Evolutionary conservation across 2,329 filamentous ascomycete species (phyloP).

Genomic region (Blastomyces emzantsi): DNA sequence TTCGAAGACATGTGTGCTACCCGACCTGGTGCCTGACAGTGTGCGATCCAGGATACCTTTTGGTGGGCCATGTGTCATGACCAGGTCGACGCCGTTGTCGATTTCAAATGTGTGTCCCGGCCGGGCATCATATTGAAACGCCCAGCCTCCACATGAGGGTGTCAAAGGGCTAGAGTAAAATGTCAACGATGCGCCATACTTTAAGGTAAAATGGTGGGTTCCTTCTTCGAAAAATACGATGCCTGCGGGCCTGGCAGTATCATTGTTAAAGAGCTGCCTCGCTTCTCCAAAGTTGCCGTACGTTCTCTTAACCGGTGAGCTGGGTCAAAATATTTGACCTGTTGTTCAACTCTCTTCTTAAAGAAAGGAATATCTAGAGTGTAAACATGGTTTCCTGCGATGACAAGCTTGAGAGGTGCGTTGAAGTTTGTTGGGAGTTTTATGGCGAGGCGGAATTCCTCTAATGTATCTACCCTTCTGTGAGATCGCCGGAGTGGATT

Average conservation of each 20-base stretch:
- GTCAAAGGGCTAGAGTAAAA: conserved; percentile 1
- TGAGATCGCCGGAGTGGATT: conserved; percentile 5
- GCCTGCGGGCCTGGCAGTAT: not conserved
- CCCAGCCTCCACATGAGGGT: conserved; percentile 3
- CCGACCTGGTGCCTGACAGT: not conserved
- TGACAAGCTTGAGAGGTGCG: conserved; percentile 7
- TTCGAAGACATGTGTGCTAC: conserved; percentile 1
- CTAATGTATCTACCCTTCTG: conserved; percentile 1
- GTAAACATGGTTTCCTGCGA: conserved; percentile 6
- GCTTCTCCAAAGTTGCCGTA: conserved; percentile 2
- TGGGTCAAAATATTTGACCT: not conserved
- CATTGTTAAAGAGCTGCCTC: not conserved
- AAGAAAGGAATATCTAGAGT: not conserved
- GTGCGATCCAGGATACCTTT: conserved; percentile 1
- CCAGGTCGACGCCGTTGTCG: not conserved
- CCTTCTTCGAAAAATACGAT: conserved; percentile 4
- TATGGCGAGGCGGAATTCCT: not conserved
- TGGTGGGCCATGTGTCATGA: not conserved
- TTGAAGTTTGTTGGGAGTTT: not conserved
- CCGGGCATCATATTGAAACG: not conserved
- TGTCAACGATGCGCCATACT: conserved; percentile 1
- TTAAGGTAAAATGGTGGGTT: not conserved
- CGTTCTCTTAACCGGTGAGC: not conserved
- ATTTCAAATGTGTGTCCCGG: not conserved
- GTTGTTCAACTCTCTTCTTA: not conserved